Conservation (phyloP, 257 asterid genomes). For the Scutellaria galericulata region DNA sequence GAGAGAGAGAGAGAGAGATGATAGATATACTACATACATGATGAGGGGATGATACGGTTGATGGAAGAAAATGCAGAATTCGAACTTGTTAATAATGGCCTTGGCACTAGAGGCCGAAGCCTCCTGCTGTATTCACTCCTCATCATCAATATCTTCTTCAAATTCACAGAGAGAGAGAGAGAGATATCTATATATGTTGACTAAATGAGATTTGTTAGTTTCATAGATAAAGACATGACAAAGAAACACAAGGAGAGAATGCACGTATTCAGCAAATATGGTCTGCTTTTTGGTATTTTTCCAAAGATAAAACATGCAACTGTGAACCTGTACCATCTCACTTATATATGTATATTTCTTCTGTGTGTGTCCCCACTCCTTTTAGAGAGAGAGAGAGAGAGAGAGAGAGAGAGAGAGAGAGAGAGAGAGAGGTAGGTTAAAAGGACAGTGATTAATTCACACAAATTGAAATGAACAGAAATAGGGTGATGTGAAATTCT, state of each 20-base stretch:
- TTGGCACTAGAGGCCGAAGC: constrained; percentile 42
- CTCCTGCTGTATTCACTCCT: background rate
- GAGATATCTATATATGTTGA: background rate
- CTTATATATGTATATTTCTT: no score
- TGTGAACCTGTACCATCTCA: background rate
- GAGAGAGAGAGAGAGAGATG: no score
- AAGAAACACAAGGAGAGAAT: constrained; percentile 37
- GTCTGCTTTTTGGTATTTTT: constrained; percentile 6
- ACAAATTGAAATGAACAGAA: no score
- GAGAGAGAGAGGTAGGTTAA: constrained; percentile 6
- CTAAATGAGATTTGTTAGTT: background rate
- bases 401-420: no score
- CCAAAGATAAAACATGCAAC: background rate
- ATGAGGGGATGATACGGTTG: constrained; percentile 40
- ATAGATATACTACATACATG: background rate
- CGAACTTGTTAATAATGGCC: constrained; percentile 22
- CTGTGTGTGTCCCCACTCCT: no score
- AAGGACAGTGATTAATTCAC: constrained; percentile 13
- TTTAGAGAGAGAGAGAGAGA: no score
- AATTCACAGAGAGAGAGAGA: background rate
- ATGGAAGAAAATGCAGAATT: constrained; percentile 11
- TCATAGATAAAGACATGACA: constrained; percentile 42
- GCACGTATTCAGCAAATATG: constrained; percentile 16
- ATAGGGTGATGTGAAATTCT: constrained; percentile 41
- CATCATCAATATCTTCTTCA: background rate